Evolutionary conservation across 2,329 filamentous ascomycete species (phyloP).

Genomic region (Sarocladiaceae sp.): DNA sequence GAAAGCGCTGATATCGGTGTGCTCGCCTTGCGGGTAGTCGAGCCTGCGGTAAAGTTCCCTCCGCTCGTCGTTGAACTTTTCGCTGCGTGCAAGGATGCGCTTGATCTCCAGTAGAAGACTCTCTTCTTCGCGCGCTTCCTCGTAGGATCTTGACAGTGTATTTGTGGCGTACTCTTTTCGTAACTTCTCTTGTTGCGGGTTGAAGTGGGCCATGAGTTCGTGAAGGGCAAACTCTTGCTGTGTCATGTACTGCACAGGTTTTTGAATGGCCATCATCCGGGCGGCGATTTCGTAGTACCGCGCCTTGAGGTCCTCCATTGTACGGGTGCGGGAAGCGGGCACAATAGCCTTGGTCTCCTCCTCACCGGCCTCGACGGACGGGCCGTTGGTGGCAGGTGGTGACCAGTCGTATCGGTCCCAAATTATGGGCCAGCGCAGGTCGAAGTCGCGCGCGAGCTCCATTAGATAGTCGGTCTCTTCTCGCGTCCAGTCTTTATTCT

Average conservation of each 20-base stretch:
- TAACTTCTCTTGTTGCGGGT: conserved; percentile 68
- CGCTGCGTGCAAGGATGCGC: conserved; percentile 80
- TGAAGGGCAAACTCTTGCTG: conserved; percentile 75
- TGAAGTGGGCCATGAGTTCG: conserved; percentile 81
- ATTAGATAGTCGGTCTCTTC: conserved; percentile 93
- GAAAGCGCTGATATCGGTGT: conserved; percentile 67
- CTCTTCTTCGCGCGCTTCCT: conserved; percentile 90
- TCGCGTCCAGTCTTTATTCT: conserved; percentile 75
- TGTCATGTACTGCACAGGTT: conserved; percentile 81
- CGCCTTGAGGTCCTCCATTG: conserved; percentile 84
- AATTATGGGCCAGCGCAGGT: conserved; percentile 85
- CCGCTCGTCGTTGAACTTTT: conserved; percentile 80
- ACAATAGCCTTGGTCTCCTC: conserved; percentile 49
- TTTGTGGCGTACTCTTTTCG: conserved; percentile 82
- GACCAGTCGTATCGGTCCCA: conserved; percentile 85
- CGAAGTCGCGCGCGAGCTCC: conserved; percentile 66
- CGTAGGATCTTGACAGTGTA: conserved; percentile 70
- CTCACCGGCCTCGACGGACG: conserved; percentile 29
- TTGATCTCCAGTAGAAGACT: conserved; percentile 84
- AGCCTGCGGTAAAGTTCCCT: conserved; percentile 81
- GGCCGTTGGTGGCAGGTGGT: conserved; percentile 36
- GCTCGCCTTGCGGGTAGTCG: conserved; percentile 57
- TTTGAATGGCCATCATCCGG: conserved; percentile 73
- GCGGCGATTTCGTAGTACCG: conserved; percentile 85
- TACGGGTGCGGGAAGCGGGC: conserved; percentile 49